Base-by-base conservation (phyloP, 441 rosid genomes). In the Adansonia madagascariensis region DNA sequence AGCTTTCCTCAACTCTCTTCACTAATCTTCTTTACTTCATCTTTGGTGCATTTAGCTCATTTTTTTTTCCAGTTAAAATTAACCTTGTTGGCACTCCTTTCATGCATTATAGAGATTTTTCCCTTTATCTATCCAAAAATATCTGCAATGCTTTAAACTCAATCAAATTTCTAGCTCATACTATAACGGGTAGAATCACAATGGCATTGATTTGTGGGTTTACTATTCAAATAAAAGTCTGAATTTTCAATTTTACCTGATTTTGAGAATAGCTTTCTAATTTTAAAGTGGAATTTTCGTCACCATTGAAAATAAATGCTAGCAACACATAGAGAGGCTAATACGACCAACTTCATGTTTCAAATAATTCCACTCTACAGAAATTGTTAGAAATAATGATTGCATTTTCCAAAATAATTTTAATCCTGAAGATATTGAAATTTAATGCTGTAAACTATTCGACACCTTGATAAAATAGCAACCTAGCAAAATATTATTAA, bases 381-480 rank as follows among this genome's bases (percentile, higher is more conserved):
- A 60, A 56, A 57, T 66, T 64, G 73, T 31, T 35, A 66, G 17
- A 14, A 52, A 35, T 8, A 15, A 27, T 71, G 46, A 70, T 35
- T 70, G 60, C 74, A 50, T 14, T 70, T 27, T 27, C 31, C 31
- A 27, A 27, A 27, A 27, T 27, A 27, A 27, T 27, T 27, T 24
- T 57, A 61, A 18, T 35, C 59, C 74, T 20, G 53, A 67, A 60
- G 49, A 11, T 60, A 35, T 31, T 67, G 69, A 77, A 71, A 76
- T 56, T 22, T 49, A 41, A 56, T 52, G 66, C 15, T 27, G 22
- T 24, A 73, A 20, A 47, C 20, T 3, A 22, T 62, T 65, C n/a
- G 47, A 73, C 49, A 73, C 78, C 75, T 81, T 59, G 71, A 17
- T 6, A 47, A 44, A 50, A 60, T n/a, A 47, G 53, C 78, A 74